A percentile compares a stretch with the other conserved stretches of the same genome.
Evolutionary conservation across 139 green algal species (phyloP).

Genomic region (Closterium sp.): DNA sequence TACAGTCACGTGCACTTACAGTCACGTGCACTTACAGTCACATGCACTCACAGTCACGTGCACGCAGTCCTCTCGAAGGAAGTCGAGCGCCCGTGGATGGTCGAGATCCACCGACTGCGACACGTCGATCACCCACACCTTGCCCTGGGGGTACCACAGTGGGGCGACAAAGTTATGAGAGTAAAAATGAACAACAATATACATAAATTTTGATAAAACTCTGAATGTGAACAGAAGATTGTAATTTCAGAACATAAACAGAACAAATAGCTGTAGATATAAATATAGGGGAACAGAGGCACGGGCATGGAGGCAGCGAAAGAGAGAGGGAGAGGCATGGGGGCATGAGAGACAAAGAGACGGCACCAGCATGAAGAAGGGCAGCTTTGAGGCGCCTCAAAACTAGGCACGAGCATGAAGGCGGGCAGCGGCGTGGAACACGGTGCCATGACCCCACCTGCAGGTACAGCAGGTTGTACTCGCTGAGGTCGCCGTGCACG

Average conservation of each 20-base stretch:
- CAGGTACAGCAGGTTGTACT: conserved; percentile 92
- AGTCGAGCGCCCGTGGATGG: conserved; percentile 94
- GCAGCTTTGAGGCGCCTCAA: too few relatives aligned
- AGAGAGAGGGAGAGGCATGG: too few relatives aligned
- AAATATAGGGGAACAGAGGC: background rate
- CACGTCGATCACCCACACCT: conserved; percentile 74
- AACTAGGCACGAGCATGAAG: too few relatives aligned
- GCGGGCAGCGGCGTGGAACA: too few relatives aligned
- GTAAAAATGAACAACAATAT: background rate
- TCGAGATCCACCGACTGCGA: conserved; percentile 95
- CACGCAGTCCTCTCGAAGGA: conserved; percentile 88
- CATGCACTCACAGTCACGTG: background rate
- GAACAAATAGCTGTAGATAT: too few relatives aligned
- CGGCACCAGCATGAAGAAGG: too few relatives aligned
- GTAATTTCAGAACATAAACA: background rate
- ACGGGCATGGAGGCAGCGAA: background rate
- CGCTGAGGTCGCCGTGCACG: conserved; percentile 94
- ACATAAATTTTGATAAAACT: too few relatives aligned
- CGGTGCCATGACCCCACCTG: too few relatives aligned
- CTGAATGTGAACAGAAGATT: too few relatives aligned
- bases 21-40: background rate
- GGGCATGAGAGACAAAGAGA: too few relatives aligned
- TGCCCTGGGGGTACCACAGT: conserved; percentile 18
- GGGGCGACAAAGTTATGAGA: background rate
- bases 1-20: background rate